Base-by-base conservation (phyloP, 192 early-diverging fungal species). In the Podila verticillata region DNA sequence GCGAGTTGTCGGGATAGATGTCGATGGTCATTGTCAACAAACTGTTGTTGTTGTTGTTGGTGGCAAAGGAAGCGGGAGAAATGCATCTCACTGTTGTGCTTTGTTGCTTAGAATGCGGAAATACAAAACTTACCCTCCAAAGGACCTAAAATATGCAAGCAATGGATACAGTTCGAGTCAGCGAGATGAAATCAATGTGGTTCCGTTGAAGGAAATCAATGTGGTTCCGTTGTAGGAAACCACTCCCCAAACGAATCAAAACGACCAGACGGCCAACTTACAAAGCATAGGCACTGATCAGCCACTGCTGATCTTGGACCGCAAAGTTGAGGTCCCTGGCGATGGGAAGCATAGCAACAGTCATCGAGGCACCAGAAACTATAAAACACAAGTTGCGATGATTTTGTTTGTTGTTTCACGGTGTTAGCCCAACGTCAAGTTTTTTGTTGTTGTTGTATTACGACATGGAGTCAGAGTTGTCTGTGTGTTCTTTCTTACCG, bases 201-300 rank as follows among this genome's bases (percentile, higher is more conserved):
- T 28, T 1, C 17, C 47, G 36, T 30, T 34, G 15, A 34, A 32
- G n/a, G 20, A 59, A 48, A 17, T 39, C 20, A 12, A 68, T 20
- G 39, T 15, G 19, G 31, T 28, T 1, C 17, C 47, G 36, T 4
- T 44, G 19, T 13, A 30, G 39, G 2, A 44, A 44, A 44, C 13
- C 39, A 44, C 39, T 44, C 39, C 15, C 17, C 39, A 44, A 3
- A 44, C 3, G 39, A 44, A 15, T 15, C 39, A 13, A 17, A 39
- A 44, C 17, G 13, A 44, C 39, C 5, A 13, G 4, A 62, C 3
- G 5, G 61, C 5, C 5, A 31, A 72, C 70, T 65, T 72, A 80
- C 70, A 80, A 30, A 19, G 77, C 77, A 62, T 80, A 80, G 22
- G 77, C 71, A 57, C 77, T 80, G 34, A 80, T 80, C 44, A 80